phyloP scores from a whole-genome alignment of 2,329 filamentous ascomycete genomes.

The Aspergillus ustus region DNA sequence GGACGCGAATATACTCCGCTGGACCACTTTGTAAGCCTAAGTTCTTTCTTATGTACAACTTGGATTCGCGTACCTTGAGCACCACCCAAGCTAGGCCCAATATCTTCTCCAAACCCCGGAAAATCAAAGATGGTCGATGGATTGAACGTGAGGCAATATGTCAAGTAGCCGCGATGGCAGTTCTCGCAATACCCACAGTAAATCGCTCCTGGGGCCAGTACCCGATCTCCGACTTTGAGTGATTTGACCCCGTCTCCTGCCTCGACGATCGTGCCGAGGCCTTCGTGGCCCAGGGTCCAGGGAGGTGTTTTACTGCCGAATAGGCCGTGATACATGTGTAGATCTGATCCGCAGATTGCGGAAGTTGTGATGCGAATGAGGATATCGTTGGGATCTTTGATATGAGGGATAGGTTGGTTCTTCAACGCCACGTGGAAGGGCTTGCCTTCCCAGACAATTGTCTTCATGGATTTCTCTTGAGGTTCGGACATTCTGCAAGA shows the following conservation, averaged over 20 bases:
- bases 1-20: conserved; percentile 27
- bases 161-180: too few relatives aligned
- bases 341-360: conserved; percentile 42
- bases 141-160: too few relatives aligned
- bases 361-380: conserved; percentile 41
- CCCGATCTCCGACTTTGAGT: too few relatives aligned
- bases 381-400: conserved; percentile 33
- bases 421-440: conserved; percentile 31
- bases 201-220: too few relatives aligned
- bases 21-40: too few relatives aligned
- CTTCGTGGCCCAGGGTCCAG: conserved; percentile 32
- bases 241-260: conserved; percentile 18
- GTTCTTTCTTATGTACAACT: too few relatives aligned
- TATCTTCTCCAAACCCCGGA: too few relatives aligned
- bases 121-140: too few relatives aligned
- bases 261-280: conserved; percentile 27
- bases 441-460: conserved; percentile 33
- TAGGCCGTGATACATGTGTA: conserved; percentile 40
- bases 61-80: too few relatives aligned
- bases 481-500: too few relatives aligned
- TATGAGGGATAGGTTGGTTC: conserved; percentile 26
- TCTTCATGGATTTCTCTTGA: conserved; percentile 28
- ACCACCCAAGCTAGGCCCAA: too few relatives aligned
- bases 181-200: too few relatives aligned
- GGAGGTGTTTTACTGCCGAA: conserved; percentile 27